Evolutionary conservation across 2,329 filamentous ascomycete genomes (phyloP).

Genomic region (Xylariaceae sp.): DNA sequence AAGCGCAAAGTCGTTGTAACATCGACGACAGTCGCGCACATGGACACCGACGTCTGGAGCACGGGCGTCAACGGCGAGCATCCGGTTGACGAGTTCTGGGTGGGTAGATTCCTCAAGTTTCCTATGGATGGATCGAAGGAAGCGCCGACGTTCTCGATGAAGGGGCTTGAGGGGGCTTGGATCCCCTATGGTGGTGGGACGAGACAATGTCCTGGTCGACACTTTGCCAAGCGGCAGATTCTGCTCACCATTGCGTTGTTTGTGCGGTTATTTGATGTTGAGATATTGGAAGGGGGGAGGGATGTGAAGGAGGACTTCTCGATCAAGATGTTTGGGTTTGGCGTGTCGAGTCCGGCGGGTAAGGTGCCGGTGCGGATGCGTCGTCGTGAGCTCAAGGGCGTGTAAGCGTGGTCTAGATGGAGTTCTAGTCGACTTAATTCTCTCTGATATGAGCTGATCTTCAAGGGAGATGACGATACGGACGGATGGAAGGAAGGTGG

Average conservation of each 20-base stretch:
- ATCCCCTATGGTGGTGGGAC: slow-evolving; percentile 29
- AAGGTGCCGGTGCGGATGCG: no score
- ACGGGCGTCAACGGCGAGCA: slow-evolving; percentile 23
- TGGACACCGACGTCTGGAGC: slow-evolving; percentile 26
- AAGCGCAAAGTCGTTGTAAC: slow-evolving; percentile 1
- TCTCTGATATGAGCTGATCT: no score
- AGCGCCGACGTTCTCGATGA: slow-evolving; percentile 22
- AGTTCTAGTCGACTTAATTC: no score
- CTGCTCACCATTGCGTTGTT: slow-evolving; percentile 21
- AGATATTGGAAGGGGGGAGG: slow-evolving; percentile 22
- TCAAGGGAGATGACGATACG: no score
- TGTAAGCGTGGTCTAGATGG: no score
- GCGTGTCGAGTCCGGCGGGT: no score
- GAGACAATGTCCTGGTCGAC: no score
- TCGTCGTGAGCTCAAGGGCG: no score
- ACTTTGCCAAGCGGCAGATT: slow-evolving; percentile 23
- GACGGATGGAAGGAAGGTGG: no score
- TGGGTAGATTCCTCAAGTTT: slow-evolving; percentile 25
- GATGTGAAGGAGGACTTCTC: not conserved
- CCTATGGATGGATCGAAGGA: slow-evolving; percentile 1
- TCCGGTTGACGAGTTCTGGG: slow-evolving; percentile 27
- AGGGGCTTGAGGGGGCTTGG: slow-evolving; percentile 28
- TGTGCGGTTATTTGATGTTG: slow-evolving; percentile 25
- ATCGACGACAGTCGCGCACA: slow-evolving; percentile 29
- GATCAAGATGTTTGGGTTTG: no score